Evolutionary conservation across 768 basidiomycete species (phyloP), one percentile per base, ranked within the genome.

Genomic region (Podaxis carcinomalis): DNA sequence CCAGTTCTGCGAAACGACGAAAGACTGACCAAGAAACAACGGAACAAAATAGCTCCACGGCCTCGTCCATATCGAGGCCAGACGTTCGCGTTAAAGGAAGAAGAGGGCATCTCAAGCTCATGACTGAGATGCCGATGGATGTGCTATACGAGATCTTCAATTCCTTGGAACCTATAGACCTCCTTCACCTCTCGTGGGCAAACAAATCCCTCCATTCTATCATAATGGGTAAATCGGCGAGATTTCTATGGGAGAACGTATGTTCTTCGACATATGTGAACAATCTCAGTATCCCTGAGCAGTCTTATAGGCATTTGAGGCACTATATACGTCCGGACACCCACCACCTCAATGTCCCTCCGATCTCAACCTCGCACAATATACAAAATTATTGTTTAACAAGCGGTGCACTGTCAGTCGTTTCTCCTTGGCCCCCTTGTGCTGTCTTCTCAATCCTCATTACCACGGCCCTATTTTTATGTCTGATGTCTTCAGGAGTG

Each of bases 181-280:
- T 82, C 19, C 69, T 83, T n/a, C 68, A 72, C 55, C 68, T 81
- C 5, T 73, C 77, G 0, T 65, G 76, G 51, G 71, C 78, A 1
- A 74, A 68, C 37, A 75, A 75, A 63, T 65, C 61, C 0, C 65
- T 81, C 44, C 73, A 76, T 16, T 60, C 57, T 1, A 69, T 78
- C 6, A 65, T 81, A 27, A 62, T 75, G 57, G 59, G 65, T 11
- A 64, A 64, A 23, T 63, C 70, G 6, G 64, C 58, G 16, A 40
- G 59, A n/a, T 61, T 35, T 40, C 21, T 78, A 0, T 82, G 79
- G 79, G 71, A 71, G 62, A 27, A 57, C 27, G 74, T 72, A 57
- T 16, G 67, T 64, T 16, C 46, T 36, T 62, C 32, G 21, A 10
- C 23, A n/a, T 16, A 25, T 32, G 28, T 51, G 39, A 28, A 62